Conservation (phyloP, 768 basidiomycete genomes). For the Trametes villosa region DNA sequence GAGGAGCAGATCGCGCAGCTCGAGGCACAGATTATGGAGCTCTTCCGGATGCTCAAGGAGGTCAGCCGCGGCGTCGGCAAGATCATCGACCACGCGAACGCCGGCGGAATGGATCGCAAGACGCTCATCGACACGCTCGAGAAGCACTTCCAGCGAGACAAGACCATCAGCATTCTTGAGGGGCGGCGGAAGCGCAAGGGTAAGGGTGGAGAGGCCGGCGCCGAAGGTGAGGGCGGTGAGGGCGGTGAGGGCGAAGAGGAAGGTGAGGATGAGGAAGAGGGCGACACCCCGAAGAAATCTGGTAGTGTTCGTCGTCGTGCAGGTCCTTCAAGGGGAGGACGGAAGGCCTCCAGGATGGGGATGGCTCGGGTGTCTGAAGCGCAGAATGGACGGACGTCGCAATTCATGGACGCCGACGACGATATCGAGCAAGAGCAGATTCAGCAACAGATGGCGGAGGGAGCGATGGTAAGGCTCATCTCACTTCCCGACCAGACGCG, state of each 20-base stretch:
- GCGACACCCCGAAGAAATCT: constrained; percentile 61
- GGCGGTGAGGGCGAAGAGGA: constrained; percentile 16
- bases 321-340: constrained; percentile 38
- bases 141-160: constrained; percentile 79
- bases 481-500: not conserved
- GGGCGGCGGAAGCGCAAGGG: constrained; percentile 53
- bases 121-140: constrained; percentile 80
- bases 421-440: constrained; percentile 84
- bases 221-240: no score
- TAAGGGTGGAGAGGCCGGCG: constrained; percentile 22
- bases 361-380: constrained; percentile 44
- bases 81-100: constrained; percentile 59
- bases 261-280: constrained; percentile 44
- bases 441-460: constrained; percentile 80
- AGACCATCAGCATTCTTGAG: constrained; percentile 86
- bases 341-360: constrained; percentile 36
- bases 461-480: constrained; percentile 63
- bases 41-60: constrained; percentile 93
- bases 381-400: constrained; percentile 63
- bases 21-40: constrained; percentile 89
- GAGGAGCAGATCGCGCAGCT: constrained; percentile 88
- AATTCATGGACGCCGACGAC: constrained; percentile 91
- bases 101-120: constrained; percentile 74
- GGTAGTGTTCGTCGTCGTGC: constrained; percentile 44
- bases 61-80: constrained; percentile 76